Percentiles rank a stretch among this genome's conserved stretches.
Conservation (phyloP, 2,329 filamentous ascomycete species). For the Colletotrichum godetiae region DNA sequence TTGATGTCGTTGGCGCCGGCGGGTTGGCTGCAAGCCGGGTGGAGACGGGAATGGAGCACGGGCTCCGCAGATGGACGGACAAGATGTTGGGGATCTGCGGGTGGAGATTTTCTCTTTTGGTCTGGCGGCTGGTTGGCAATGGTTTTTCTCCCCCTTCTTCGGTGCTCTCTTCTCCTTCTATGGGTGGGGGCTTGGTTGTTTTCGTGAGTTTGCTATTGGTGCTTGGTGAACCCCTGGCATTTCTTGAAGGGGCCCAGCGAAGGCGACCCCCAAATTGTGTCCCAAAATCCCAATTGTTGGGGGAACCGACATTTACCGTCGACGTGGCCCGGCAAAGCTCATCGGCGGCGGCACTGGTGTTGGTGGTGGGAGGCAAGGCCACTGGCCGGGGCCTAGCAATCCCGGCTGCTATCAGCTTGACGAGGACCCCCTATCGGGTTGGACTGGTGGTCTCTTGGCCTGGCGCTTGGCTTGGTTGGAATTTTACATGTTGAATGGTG, state of each 20-base stretch:
- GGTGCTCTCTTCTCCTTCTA: not conserved
- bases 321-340: not conserved
- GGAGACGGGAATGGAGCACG: slow-evolving; percentile 1
- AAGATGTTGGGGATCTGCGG: slow-evolving; percentile 58
- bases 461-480: not conserved
- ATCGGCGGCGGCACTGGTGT: not conserved
- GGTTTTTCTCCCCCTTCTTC: slow-evolving; percentile 28
- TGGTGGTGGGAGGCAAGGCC: not conserved
- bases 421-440: slow-evolving; percentile 13
- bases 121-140: slow-evolving; percentile 23
- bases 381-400: not conserved
- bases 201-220: slow-evolving; percentile 15
- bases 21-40: not conserved
- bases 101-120: slow-evolving; percentile 39
- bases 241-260: slow-evolving; percentile 33
- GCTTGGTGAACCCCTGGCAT: slow-evolving; percentile 24
- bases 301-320: slow-evolving; percentile 27
- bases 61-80: slow-evolving; percentile 44
- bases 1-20: slow-evolving; percentile 11
- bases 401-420: not conserved
- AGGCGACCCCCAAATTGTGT: slow-evolving; percentile 30
- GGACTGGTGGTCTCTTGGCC: not conserved
- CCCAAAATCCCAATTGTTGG: slow-evolving; percentile 34
- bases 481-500: not conserved
- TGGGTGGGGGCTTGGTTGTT: slow-evolving; percentile 22